phyloP scores from a whole-genome alignment of 768 basidiomycete genomes.

The Lentinus brumalis region DNA sequence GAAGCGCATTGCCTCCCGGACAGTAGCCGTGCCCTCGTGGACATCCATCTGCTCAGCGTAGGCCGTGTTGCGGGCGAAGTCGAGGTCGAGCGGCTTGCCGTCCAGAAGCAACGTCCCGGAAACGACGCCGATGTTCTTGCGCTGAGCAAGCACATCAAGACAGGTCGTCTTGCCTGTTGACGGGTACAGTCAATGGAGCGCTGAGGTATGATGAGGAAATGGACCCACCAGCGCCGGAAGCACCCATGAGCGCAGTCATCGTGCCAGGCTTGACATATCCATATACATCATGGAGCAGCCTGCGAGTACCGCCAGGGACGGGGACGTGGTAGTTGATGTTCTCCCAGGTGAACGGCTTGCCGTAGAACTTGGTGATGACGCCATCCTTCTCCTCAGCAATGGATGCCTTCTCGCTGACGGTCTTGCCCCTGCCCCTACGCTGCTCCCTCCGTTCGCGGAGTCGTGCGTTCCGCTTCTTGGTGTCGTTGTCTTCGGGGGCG shows the following conservation, averaged over 20 bases:
- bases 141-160: slow-evolving; percentile 71
- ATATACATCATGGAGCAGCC: slow-evolving; percentile 72
- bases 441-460: slow-evolving; percentile 56
- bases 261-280: slow-evolving; percentile 87
- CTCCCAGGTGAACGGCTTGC: slow-evolving; percentile 82
- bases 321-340: slow-evolving; percentile 76
- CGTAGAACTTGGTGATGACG: slow-evolving; percentile 20
- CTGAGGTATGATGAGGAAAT: slow-evolving; percentile 32
- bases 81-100: slow-evolving; percentile 58
- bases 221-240: slow-evolving; percentile 60
- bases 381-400: slow-evolving; percentile 20
- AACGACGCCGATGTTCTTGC: slow-evolving; percentile 71
- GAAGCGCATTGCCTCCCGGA: slow-evolving; percentile 84
- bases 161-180: slow-evolving; percentile 71
- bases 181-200: slow-evolving; percentile 9
- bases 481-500: slow-evolving; percentile 58
- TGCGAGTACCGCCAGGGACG: slow-evolving; percentile 56
- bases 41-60: slow-evolving; percentile 89
- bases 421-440: slow-evolving; percentile 25
- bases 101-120: slow-evolving; percentile 66
- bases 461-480: slow-evolving; percentile 53
- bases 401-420: slow-evolving; percentile 12
- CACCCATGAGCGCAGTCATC: slow-evolving; percentile 89
- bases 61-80: slow-evolving; percentile 69
- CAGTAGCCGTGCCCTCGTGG: slow-evolving; percentile 80